Evolutionary conservation across 805 yeast species (phyloP).

Genomic region (Candida nonsorbophila): DNA sequence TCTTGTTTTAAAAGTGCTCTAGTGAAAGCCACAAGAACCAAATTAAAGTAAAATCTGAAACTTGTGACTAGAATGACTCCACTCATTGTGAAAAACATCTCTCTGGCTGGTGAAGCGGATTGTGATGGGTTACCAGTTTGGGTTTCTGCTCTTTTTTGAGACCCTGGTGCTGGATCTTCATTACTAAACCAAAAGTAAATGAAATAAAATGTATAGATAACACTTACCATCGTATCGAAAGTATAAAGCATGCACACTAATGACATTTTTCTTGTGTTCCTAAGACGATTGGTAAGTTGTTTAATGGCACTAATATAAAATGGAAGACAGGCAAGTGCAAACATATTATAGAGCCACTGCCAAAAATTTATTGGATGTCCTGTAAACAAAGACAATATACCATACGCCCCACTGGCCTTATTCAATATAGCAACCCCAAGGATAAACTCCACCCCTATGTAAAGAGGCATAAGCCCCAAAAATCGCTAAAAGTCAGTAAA

Average conservation of each 20-base stretch:
- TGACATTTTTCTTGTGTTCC: conserved; percentile 57
- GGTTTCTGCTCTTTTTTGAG: not conserved
- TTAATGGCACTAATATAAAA: conserved; percentile 58
- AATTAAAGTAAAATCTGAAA: conserved; percentile 54
- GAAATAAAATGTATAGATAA: conserved; percentile 70
- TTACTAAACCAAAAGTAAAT: conserved; percentile 66
- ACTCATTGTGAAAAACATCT: conserved; percentile 52
- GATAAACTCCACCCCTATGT: conserved; percentile 80
- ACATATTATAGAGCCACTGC: conserved; percentile 76
- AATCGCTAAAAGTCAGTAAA: conserved; percentile 58
- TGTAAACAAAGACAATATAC: conserved; percentile 78
- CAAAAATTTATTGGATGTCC: conserved; percentile 79
- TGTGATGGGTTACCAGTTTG: conserved; percentile 27
- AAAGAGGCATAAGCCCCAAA: conserved; percentile 69
- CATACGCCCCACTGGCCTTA: conserved; percentile 86
- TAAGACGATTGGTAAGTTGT: conserved; percentile 32
- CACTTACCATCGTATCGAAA: conserved; percentile 62
- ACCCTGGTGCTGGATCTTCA: conserved; percentile 28
- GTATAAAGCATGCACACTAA: conserved; percentile 58
- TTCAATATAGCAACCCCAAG: conserved; percentile 74
- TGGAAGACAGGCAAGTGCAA: conserved; percentile 59
- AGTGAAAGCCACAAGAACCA: conserved; percentile 55
- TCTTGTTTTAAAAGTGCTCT: conserved; percentile 44
- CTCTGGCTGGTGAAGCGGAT: conserved; percentile 55
- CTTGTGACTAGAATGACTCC: conserved; percentile 44